Percentiles rank a stretch among this genome's conserved stretches.
Conservation (phyloP, 148 eudicot genomes). For the Euryodendron excelsum region DNA sequence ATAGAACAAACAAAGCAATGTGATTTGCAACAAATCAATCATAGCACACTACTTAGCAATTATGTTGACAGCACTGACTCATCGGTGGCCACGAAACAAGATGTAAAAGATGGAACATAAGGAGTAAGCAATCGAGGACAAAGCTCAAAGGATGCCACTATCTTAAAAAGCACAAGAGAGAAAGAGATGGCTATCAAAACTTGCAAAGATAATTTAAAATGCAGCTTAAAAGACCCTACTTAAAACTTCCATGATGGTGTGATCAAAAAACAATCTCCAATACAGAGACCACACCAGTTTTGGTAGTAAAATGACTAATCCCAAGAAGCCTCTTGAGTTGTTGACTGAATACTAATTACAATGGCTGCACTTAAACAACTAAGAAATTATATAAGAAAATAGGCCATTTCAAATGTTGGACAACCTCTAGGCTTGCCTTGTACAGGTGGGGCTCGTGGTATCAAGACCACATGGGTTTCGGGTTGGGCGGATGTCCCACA, state of each 20-base stretch:
- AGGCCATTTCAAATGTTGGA: no score
- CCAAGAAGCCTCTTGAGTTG: constrained; percentile 27
- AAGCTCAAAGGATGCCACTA: constrained; percentile 45
- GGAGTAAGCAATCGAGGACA: constrained; percentile 46
- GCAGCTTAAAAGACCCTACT: background rate
- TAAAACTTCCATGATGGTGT: constrained; percentile 22
- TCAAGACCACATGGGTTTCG: no score
- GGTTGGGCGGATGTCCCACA: no score
- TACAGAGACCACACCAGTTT: constrained; percentile 23
- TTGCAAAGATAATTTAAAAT: no score
- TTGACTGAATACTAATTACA: constrained; percentile 25
- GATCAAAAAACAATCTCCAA: constrained; percentile 15
- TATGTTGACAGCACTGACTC: no score
- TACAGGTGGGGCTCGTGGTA: no score
- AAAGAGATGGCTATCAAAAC: background rate
- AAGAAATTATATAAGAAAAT: no score
- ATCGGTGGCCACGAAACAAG: no score
- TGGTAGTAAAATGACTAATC: constrained; percentile 18
- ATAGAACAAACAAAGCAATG: no score
- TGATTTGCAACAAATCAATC: no score
- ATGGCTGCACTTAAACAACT: constrained; percentile 42
- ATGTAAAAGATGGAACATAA: constrained; percentile 51
- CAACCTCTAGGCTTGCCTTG: no score
- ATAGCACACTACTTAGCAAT: no score
- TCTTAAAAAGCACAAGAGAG: background rate